Evolutionary conservation across 2,329 filamentous ascomycete species (phyloP), one percentile per base, ranked within the genome.

Genomic region (Beauveria sp.): DNA sequence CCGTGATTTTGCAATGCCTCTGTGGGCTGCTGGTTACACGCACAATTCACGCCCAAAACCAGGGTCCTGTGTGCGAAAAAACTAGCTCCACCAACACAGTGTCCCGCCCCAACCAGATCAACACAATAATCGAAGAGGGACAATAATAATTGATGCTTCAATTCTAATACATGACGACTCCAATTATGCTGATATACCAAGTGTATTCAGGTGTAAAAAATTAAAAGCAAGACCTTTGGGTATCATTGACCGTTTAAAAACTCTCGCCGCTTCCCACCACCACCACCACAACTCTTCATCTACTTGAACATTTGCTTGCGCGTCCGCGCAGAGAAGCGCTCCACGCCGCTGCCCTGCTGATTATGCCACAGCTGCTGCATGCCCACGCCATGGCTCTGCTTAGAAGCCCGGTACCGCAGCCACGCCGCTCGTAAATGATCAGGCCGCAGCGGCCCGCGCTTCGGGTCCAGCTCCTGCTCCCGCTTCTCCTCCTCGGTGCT

Each of bases 351-450:
- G 44, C 76, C 75, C 60, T 84, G 81, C 68, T 88, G 85, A 20
- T 79, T 75, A 65, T 87, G 83, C 83, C 84, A 87, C 16, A 85
- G 70, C 65, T 81, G 77, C 64, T 86, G 76, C 66, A 83, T 79
- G 3, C 85, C 85, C 4, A 85, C 79, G 3, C 83, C 84, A 0
- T 85, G 84, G 40, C 86, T 85, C 67, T 88, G 87, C 4, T 82
- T 77, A 26, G 82, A 77, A 50, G 80, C 72, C 70, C 84, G 87
- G 71, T 90, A 89, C 54, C 89, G 79, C 61, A 88, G 79, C 70
- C 88, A 78, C 5, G 90, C 88, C 71, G 92, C 89, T 22, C 88
- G 79, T 51, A 93, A 72, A 72, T 92, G 89, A 63, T 91, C 89
- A 0, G 90, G 88, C 28, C 87, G 82, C 52, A 93, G 70, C 1